phyloP scores from a whole-genome alignment of 768 basidiomycete genomes.

The Hericium rajendrae region DNA sequence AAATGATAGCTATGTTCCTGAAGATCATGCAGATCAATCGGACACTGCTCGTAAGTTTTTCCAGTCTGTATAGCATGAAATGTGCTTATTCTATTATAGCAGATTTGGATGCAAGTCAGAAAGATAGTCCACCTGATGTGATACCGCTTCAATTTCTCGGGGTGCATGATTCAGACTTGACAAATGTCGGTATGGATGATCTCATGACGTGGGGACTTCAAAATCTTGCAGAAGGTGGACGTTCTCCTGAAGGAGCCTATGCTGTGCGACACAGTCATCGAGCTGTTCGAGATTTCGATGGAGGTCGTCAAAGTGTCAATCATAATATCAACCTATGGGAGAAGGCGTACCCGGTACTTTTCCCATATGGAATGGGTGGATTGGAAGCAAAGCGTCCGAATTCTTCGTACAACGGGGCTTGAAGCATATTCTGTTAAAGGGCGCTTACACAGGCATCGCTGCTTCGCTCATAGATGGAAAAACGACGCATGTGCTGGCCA shows the following conservation, averaged over 20 bases:
- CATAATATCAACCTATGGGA: conserved; percentile 6
- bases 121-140: no score
- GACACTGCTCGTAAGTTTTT: no score
- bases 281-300: conserved; percentile 10
- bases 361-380: conserved; percentile 19
- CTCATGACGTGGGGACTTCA: conserved; percentile 20
- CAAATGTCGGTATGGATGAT: conserved; percentile 14
- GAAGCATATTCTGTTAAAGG: no score
- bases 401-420: no score
- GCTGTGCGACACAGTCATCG: conserved; percentile 13
- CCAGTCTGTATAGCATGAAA: no score
- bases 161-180: conserved; percentile 20
- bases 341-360: conserved; percentile 12
- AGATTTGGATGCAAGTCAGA: no score
- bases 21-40: no score
- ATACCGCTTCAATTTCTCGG: conserved; percentile 22
- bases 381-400: conserved; percentile 6
- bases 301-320: neutral
- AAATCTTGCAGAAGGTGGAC: conserved; percentile 14
- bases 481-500: no score
- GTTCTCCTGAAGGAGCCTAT: conserved; percentile 17
- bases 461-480: no score
- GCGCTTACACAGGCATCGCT: no score
- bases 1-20: no score
- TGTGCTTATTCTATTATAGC: no score